Evolutionary conservation across 495 filamentous ascomycete genomes (phyloP), one percentile per base, ranked within the genome.

Genomic region (Daldinia grandis): DNA sequence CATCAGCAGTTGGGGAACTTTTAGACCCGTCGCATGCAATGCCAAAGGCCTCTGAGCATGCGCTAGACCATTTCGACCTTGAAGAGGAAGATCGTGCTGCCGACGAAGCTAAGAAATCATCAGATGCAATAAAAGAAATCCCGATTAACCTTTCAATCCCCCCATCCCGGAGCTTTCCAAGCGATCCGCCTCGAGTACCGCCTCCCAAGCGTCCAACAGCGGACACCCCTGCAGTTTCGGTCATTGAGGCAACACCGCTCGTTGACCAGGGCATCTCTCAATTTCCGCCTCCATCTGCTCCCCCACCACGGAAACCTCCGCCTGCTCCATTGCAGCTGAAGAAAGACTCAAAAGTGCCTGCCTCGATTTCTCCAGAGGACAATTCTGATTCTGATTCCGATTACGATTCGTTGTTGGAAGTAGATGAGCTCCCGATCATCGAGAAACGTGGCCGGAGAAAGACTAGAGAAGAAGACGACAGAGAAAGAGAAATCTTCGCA

Each of bases 391-490:
- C 90, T 0, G 91, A 90, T 49, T 95, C 93, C 1, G 94, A 97
- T 65, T 95, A 95, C 69, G 93, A 94, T 61, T 92, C 94, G 72
- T 85, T 89, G 15, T 76, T 90, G 4, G 87, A 92, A 57, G 87
- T 87, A 15, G 88, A 91, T 44, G 90, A 91, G 64, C 78, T 88
- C 35, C 75, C 73, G 17, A 79, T 83, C 1, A 73, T 76, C n/a
- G 80, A 85, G 0, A 89, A 89, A 31, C 85, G 94, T 50, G 94
- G 94, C n/a, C 85, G 94, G 35, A 84, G 93, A 70, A 93, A 90
- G 71, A 98, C 94, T 0, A 87, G 94, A 64, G 93, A 94, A 75
- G 93, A 95, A 57, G 94, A 98, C 74, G 94, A 98, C 66, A 83
- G 84, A 59, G 87, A 93, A 54, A 88, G 94, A 38, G 92, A 94